phyloP scores from a whole-genome alignment of 805 yeast species.

The Saccharomycopsis sp. region DNA sequence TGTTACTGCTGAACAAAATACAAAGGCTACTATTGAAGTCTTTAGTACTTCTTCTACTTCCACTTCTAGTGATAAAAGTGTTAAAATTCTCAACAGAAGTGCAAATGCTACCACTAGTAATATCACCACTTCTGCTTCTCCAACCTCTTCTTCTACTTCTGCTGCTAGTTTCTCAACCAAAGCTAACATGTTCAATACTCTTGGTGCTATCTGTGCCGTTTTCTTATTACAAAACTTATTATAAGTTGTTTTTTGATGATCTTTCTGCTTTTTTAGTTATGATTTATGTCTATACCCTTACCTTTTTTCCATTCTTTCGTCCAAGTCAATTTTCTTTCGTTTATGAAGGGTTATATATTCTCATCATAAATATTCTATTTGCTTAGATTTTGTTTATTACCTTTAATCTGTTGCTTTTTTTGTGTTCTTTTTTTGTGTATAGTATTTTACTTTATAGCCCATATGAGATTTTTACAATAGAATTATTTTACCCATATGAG shows the following conservation, averaged over 20 bases:
- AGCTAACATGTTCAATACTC: neutral
- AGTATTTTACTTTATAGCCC: too few species aligned
- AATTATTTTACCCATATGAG: too few species aligned
- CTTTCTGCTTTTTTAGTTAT: neutral
- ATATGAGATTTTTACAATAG: too few species aligned
- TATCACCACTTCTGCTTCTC: constrained; percentile 1
- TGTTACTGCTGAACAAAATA: constrained; percentile 57
- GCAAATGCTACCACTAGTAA: neutral
- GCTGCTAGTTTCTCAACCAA: constrained; percentile 2
- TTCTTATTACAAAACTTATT: constrained; percentile 6
- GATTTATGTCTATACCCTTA: too few species aligned
- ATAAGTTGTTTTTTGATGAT: constrained; percentile 1
- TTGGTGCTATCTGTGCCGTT: constrained; percentile 1
- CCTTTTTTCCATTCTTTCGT: too few species aligned
- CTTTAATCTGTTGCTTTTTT: too few species aligned
- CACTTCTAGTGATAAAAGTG: neutral
- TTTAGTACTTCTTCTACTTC: constrained; percentile 29
- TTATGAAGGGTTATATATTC: too few species aligned
- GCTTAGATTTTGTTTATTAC: too few species aligned
- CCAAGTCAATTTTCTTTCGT: too few species aligned
- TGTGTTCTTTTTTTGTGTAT: too few species aligned
- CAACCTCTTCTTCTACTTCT: constrained; percentile 5
- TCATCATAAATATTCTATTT: too few species aligned
- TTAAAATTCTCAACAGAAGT: neutral
- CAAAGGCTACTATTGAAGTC: constrained; percentile 64